These are phyloP conservation scores for Ganoderma leucocontextum DNA, from an alignment of 1,284 basidiomycete species.

Conservation along the genomic window DNA sequence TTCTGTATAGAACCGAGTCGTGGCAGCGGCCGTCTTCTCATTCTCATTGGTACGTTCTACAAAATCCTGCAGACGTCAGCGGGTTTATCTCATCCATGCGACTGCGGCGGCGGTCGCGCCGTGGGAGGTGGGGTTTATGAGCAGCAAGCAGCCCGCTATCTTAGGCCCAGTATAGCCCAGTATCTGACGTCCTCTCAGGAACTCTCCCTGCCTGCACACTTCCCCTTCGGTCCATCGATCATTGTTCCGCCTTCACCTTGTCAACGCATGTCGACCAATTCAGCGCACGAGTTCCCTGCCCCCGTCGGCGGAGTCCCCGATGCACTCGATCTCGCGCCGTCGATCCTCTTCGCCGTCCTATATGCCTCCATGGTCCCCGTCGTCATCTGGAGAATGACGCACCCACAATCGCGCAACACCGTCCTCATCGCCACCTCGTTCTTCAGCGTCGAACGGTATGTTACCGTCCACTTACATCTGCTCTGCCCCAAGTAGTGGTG, in stretches of 20 bases:
- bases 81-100: neutral
- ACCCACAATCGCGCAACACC: conserved; percentile 24
- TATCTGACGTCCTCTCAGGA: neutral
- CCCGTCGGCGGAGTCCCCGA: conserved; percentile 8
- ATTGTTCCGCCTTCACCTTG: neutral
- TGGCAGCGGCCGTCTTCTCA: neutral
- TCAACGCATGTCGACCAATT: neutral
- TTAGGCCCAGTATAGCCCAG: neutral
- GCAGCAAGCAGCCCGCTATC: neutral
- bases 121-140: neutral
- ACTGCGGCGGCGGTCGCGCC: neutral
- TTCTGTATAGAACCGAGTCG: neutral
- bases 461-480: neutral
- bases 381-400: conserved; percentile 25
- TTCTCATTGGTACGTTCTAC: neutral
- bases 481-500: too few relatives aligned
- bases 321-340: neutral
- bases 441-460: conserved; percentile 32
- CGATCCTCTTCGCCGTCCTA: conserved; percentile 22
- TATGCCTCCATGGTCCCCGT: conserved; percentile 31
- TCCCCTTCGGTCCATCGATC: neutral
- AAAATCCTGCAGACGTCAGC: neutral
- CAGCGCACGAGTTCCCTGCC: conserved; percentile 9
- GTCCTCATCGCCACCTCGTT: conserved; percentile 25
- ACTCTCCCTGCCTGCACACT: neutral